Base-by-base conservation (phyloP, 768 basidiomycete species). In the Strobilomyces dryophilus region DNA sequence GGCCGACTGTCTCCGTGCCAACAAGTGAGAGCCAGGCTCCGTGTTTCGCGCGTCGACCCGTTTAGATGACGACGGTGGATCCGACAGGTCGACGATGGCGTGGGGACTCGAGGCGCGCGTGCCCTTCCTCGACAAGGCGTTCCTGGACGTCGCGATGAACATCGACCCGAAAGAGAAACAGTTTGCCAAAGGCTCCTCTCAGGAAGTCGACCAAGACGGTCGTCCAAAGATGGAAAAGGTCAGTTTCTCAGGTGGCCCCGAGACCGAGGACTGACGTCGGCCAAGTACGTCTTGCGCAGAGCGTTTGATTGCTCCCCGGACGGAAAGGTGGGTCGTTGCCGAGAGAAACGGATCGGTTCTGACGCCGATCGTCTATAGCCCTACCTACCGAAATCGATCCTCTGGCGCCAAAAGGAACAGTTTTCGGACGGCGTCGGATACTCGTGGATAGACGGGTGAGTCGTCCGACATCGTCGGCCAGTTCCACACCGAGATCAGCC, bases 361-460 rank as follows among this genome's bases (percentile, higher is more conserved):
- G 47, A 53, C 27, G 14, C 12, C 31, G 29, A 12, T 24, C 5
- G 31, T 55, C 45, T 56, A 27, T 24, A 92, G 87, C 87, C 92
- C 2, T 99, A 98, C 73, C 83, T 99, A 47, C 97, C 97, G 12
- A 79, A 79, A 52, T 91, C 89, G 15, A 98, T 99, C 63, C 78
- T 99, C 39, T 99, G 97, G 97, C 81, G 97, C 52, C 97, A 99
- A 70, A 99, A 99, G 70, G 97, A 99, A 73, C 95, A 98, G 64
- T 99, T 99, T 75, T 98, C 95, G 2, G 97, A 99, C 64, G 97
- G 97, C 49, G 94, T 97, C 50, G 95, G 95, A 31, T 98, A 97
- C 73, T 95, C 93, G 31, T 98, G 95, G 95, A 98, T 98, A 65
- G 95, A 98, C 63, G 92, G 94, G 89, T 89, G 63, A 40, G 79